Evolutionary conservation across 495 filamentous ascomycete species (phyloP).

Genomic region (Jackrogersella minutella): DNA sequence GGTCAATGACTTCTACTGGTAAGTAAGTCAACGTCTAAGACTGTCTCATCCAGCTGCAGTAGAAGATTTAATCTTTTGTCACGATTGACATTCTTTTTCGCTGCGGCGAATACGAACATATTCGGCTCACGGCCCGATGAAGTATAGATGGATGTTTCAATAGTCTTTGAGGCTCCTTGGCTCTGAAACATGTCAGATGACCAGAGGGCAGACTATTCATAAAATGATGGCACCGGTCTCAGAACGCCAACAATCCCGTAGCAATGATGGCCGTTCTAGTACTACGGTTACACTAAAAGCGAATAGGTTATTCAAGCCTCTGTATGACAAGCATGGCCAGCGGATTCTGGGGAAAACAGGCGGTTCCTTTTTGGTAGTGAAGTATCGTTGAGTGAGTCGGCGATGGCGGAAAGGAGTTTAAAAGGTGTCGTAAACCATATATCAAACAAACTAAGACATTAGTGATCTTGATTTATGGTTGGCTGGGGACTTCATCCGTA

Average conservation of each 20-base stretch:
- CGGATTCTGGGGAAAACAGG: not conserved
- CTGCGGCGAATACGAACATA: not conserved
- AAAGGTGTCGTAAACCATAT: not conserved
- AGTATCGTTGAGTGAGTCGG: not conserved
- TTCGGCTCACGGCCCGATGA: not conserved
- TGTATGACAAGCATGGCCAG: not conserved
- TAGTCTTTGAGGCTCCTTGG: slow-evolving; percentile 28
- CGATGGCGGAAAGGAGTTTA: not conserved
- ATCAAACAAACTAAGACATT: not conserved
- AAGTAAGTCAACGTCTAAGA: slow-evolving; percentile 17
- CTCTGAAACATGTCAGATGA: slow-evolving; percentile 25
- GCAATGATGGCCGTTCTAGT: slow-evolving; percentile 16
- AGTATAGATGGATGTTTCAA: slow-evolving; percentile 18
- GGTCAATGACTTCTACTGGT: not conserved
- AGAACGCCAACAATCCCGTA: slow-evolving; percentile 3
- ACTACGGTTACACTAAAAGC: slow-evolving; percentile 18
- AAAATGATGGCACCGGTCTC: slow-evolving; percentile 11
- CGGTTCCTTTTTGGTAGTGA: not conserved
- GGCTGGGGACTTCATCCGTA: not conserved
- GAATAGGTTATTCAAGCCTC: not conserved
- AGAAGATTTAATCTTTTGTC: not conserved
- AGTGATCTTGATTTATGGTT: not conserved
- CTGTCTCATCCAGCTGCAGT: slow-evolving; percentile 28
- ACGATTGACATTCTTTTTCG: not conserved
- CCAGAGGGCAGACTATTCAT: not conserved